Evolutionary conservation across 345 rosid genomes (phyloP), one percentile per base, ranked within the genome.

Genomic region (Hibiscus syriacus): DNA sequence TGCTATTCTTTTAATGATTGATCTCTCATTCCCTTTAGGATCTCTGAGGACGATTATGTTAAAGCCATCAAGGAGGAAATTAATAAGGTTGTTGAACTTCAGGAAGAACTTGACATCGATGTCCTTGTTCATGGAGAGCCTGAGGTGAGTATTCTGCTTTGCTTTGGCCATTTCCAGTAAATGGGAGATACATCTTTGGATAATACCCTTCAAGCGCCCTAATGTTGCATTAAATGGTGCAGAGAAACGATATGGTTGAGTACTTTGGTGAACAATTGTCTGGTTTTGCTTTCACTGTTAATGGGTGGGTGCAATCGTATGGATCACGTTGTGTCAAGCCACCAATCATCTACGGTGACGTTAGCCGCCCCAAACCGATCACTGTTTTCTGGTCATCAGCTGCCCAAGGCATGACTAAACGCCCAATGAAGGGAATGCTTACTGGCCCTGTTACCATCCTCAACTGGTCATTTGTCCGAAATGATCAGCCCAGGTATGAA

Each of bases 361-460:
- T 93, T 74, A 90, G 98, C 88, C 97, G 98, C 20, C 98, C 98
- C 50, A 89, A 90, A 62, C 84, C 98, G 64, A 93, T 93, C 96
- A 90, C 98, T 1, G 97, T 93, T 61, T 90, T 87, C 90, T 93
- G 97, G 98, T 93, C 98, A 10, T 86, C 97, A 55, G 62, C 74
- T 16, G 98, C 96, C 32, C 98, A 93, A 76, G 89, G 97, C 85
- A 85, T 93, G 96, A 90, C 98, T 57, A 50, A 85, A 50, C 90
- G 97, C 78, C 97, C 97, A 41, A 93, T 93, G 98, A 93, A 93
- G 83, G 98, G 98, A 60, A 93, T 93, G 98, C 98, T 93, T 80
- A 93, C 97, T n/a, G 98, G 98, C 50, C 98, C 98, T 19, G 98
- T 93, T 73, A 93, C 97, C 71, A 93, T 90, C 72, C 89, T 93